phyloP scores from a whole-genome alignment of 331 rosid genomes.

The Stylosanthes scabra region DNA sequence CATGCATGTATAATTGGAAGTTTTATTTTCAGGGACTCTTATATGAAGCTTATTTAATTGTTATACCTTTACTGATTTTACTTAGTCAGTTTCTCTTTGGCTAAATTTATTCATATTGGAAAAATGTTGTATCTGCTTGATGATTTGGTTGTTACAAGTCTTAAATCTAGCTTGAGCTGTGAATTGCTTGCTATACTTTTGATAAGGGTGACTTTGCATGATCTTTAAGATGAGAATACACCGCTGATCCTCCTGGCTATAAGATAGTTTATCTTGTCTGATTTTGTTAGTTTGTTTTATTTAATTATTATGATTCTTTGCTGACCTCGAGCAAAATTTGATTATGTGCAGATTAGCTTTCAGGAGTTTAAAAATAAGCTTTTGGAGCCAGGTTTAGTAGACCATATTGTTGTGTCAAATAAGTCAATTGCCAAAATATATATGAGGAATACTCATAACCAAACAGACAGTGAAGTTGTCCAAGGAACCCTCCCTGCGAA shows the following conservation, averaged over 20 bases:
- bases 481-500: slow-evolving; percentile 60
- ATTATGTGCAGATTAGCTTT: slow-evolving; percentile 81
- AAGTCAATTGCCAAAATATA: slow-evolving; percentile 88
- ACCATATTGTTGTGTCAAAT: slow-evolving; percentile 82
- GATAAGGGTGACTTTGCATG: slow-evolving; percentile 32
- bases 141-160: slow-evolving; percentile 21
- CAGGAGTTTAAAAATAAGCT: slow-evolving; percentile 93
- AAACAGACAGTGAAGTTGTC: slow-evolving; percentile 64
- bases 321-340: slow-evolving; percentile 30
- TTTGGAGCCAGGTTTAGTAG: slow-evolving; percentile 92
- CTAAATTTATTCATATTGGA: no score
- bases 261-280: slow-evolving; percentile 8
- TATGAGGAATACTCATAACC: slow-evolving; percentile 63
- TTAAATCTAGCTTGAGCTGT: slow-evolving; percentile 17
- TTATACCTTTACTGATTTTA: neutral
- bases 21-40: no score
- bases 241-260: slow-evolving; percentile 16
- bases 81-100: no score
- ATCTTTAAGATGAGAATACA: neutral
- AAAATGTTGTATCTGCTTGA: no score
- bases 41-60: neutral
- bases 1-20: no score
- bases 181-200: slow-evolving; percentile 15
- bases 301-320: slow-evolving; percentile 16
- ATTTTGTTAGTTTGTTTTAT: slow-evolving; percentile 21